Conservation (phyloP, 352 stramenopile species). For the Blastocystis sp. region DNA sequence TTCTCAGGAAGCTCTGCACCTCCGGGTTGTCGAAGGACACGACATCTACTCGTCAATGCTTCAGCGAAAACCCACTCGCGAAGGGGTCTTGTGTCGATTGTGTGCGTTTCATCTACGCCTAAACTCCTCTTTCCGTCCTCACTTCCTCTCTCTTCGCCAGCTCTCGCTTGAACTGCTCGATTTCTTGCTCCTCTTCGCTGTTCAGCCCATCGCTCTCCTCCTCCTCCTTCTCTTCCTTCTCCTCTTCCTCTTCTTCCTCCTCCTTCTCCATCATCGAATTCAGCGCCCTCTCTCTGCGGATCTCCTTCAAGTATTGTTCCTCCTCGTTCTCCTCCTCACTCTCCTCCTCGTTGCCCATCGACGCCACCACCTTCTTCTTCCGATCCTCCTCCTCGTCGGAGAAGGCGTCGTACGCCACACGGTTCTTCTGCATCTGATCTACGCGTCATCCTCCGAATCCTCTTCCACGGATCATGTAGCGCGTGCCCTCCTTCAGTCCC, state of each 20-base stretch:
- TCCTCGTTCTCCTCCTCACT: slow-evolving; percentile 51
- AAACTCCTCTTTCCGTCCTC: neutral
- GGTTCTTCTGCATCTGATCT: slow-evolving; percentile 53
- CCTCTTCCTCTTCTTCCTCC: neutral
- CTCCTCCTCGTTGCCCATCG: slow-evolving; percentile 7
- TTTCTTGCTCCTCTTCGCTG: slow-evolving; percentile 25
- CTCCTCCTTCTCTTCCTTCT: slow-evolving; percentile 47
- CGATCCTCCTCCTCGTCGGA: slow-evolving; percentile 31
- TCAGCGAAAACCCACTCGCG: neutral
- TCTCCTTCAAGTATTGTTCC: slow-evolving; percentile 36
- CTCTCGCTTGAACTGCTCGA: neutral
- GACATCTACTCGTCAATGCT: neutral
- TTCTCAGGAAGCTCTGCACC: slow-evolving; percentile 24
- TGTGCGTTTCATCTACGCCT: neutral
- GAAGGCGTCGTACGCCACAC: slow-evolving; percentile 48
- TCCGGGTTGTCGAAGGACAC: slow-evolving; percentile 60
- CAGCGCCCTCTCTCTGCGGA: slow-evolving; percentile 16
- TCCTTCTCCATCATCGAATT: neutral
- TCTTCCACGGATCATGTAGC: slow-evolving; percentile 25
- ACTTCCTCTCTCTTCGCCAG: slow-evolving; percentile 59
- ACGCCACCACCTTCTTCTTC: neutral
- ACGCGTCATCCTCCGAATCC: neutral
- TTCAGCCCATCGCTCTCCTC: neutral
- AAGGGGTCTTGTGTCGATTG: slow-evolving; percentile 3
- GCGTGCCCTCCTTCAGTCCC: slow-evolving; percentile 24